phyloP scores from a whole-genome alignment of 257 asterid genomes.

The Hygrophila difformis region DNA sequence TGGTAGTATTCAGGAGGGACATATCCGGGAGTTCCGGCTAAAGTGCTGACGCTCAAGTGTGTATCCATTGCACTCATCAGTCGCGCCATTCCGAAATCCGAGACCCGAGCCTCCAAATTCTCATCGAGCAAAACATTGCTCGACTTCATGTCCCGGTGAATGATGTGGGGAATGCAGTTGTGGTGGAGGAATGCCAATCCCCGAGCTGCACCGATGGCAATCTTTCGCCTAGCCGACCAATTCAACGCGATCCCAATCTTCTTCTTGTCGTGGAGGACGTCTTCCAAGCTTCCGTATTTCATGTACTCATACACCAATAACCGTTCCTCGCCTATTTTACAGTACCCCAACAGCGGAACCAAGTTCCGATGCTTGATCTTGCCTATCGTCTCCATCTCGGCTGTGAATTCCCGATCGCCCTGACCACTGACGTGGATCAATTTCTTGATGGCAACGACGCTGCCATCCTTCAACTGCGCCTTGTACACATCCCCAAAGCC shows the following conservation, averaged over 20 bases:
- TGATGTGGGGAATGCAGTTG: constrained; percentile 81
- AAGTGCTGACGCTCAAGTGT: constrained; percentile 82
- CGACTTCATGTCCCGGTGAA: constrained; percentile 93
- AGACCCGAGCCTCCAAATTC: constrained; percentile 76
- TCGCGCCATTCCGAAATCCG: constrained; percentile 98
- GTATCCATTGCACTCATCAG: constrained; percentile 82
- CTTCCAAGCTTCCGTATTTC: constrained; percentile 86
- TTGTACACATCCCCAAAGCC: constrained; percentile 94
- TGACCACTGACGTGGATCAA: constrained; percentile 78
- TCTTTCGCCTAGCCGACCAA: constrained; percentile 70
- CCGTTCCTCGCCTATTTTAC: constrained; percentile 83
- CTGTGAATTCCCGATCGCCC: constrained; percentile 85
- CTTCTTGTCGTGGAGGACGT: constrained; percentile 62
- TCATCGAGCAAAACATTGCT: constrained; percentile 91
- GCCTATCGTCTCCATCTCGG: constrained; percentile 97
- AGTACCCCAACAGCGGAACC: constrained; percentile 77
- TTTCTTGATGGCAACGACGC: constrained; percentile 79
- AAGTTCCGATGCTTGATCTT: constrained; percentile 82
- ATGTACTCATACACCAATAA: constrained; percentile 87
- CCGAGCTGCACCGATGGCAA: constrained; percentile 80
- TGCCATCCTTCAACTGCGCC: constrained; percentile 83
- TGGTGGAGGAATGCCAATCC: constrained; percentile 90
- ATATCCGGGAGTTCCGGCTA: constrained; percentile 93
- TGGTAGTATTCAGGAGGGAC: constrained; percentile 97
- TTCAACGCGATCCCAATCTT: constrained; percentile 56